phyloP scores from a whole-genome alignment of 176 grass and related monocot genomes.

The Hyparrhenia diplandra region DNA sequence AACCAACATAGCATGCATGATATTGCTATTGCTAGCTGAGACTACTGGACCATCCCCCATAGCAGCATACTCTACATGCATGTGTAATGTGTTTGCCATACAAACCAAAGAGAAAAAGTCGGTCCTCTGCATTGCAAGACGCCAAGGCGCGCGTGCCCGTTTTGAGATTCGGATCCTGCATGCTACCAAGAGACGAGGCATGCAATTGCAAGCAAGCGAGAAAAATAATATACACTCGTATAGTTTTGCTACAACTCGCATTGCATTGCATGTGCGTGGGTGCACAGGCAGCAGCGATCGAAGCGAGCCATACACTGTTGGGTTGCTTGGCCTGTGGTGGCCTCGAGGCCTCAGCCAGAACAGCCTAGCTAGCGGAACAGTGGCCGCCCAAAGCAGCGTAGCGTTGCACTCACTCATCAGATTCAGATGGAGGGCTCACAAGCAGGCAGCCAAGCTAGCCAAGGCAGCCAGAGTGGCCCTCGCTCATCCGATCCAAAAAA shows the following conservation, averaged over 20 bases:
- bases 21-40: not conserved
- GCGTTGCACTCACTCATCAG: not conserved
- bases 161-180: not conserved
- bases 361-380: constrained; percentile 30
- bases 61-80: not conserved
- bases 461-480: too few relatives aligned
- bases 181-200: not conserved
- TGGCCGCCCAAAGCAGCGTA: not conserved
- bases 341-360: not conserved
- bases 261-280: not conserved
- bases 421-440: not conserved
- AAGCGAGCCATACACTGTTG: constrained; percentile 8
- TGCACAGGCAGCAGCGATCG: not conserved
- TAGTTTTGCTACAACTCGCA: too few relatives aligned
- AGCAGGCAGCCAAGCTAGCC: not conserved
- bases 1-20: too few relatives aligned
- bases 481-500: not conserved
- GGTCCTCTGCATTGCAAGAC: not conserved
- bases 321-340: not conserved
- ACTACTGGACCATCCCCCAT: not conserved
- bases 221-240: not conserved
- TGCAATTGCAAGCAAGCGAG: not conserved
- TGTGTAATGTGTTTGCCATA: too few relatives aligned
- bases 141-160: not conserved
- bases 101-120: too few relatives aligned